These are phyloP conservation scores for Arabis alpina DNA, from an alignment of 345 rosid species.

Conservation along the genomic window DNA sequence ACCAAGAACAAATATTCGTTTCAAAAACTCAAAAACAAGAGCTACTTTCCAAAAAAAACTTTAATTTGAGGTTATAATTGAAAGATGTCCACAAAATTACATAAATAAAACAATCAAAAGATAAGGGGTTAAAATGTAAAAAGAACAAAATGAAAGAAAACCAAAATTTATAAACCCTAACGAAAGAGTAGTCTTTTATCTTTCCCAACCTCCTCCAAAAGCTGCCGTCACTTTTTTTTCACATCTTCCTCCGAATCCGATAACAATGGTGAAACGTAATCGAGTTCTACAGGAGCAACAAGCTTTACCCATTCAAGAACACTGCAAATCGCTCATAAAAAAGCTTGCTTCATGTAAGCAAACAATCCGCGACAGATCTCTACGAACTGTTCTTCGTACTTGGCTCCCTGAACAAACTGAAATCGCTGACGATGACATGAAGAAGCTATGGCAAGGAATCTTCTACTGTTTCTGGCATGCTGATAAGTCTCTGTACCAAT, in stretches of 20 bases:
- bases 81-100: neutral
- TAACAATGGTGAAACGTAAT: constrained; percentile 40
- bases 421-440: constrained; percentile 76
- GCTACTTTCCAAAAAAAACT: neutral
- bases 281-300: constrained; percentile 7
- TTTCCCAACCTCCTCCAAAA: too few relatives aligned
- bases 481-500: constrained; percentile 72
- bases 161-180: constrained; percentile 19
- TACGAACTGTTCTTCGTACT: constrained; percentile 54
- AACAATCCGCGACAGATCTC: constrained; percentile 64
- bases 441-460: constrained; percentile 92
- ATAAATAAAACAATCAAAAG: neutral
- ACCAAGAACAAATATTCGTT: neutral
- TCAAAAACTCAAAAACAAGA: neutral
- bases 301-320: constrained; percentile 33
- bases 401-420: constrained; percentile 77
- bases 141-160: neutral
- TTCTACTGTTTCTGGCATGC: constrained; percentile 99
- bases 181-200: too few relatives aligned
- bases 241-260: neutral
- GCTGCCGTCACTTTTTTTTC: too few relatives aligned
- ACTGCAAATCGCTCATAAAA: constrained; percentile 64
- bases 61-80: neutral
- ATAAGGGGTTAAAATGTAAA: constrained; percentile 30
- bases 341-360: constrained; percentile 73